Conservation (phyloP, 2,329 filamentous ascomycete species). For the Mycosphaerella sp. region DNA sequence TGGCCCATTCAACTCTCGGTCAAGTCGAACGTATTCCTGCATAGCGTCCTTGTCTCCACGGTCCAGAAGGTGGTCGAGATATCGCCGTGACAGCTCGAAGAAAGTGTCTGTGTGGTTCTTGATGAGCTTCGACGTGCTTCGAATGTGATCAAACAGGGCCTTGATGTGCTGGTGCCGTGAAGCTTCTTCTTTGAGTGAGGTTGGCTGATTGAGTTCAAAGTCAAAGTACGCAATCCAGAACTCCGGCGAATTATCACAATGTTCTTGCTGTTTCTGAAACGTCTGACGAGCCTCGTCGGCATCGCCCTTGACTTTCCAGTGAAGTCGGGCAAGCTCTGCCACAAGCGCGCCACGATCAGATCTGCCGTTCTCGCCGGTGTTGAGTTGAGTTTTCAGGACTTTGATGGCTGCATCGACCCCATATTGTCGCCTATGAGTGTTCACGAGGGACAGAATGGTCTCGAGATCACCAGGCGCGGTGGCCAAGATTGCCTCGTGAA, state of each 20-base stretch:
- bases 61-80: constrained; percentile 78
- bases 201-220: constrained; percentile 82
- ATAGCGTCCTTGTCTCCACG: constrained; percentile 75
- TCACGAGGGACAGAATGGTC: constrained; percentile 80
- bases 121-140: constrained; percentile 64
- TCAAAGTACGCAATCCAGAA: constrained; percentile 89
- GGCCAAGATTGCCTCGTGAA: constrained; percentile 73
- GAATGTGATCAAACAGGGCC: constrained; percentile 69
- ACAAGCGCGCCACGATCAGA: constrained; percentile 77
- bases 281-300: constrained; percentile 74
- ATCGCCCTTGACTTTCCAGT: constrained; percentile 78
- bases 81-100: constrained; percentile 68
- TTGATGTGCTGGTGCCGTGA: constrained; percentile 69
- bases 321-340: constrained; percentile 75
- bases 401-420: constrained; percentile 79
- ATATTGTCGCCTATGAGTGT: constrained; percentile 73
- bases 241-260: constrained; percentile 73
- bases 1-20: constrained; percentile 76
- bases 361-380: constrained; percentile 45
- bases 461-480: constrained; percentile 76
- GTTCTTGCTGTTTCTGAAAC: constrained; percentile 74
- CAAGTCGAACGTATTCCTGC: constrained; percentile 75
- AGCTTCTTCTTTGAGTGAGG: constrained; percentile 56
- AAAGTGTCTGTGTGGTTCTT: constrained; percentile 47
- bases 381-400: constrained; percentile 74